A percentile compares a stretch with the other conserved stretches of the same genome.
Evolutionary conservation across 2,329 filamentous ascomycete species (phyloP).

Genomic region (Microcyclospora pomicola): DNA sequence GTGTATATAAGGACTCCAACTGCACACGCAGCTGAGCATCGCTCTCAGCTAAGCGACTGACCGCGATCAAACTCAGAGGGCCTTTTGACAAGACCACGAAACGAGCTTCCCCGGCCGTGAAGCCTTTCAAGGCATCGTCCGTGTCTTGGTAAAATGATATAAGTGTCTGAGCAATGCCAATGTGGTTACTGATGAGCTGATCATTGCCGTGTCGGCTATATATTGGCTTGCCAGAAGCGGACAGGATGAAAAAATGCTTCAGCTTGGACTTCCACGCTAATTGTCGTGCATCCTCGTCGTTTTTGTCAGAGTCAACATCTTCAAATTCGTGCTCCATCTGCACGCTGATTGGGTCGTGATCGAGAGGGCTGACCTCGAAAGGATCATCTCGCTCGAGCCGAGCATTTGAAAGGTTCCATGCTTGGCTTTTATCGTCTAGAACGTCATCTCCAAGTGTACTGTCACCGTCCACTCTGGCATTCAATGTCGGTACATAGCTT

Average conservation of each 20-base stretch:
- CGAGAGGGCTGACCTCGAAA: constrained; percentile 41
- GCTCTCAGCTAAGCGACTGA: constrained; percentile 84
- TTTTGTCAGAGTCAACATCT: constrained; percentile 41
- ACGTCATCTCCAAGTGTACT: constrained; percentile 66
- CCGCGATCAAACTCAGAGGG: constrained; percentile 82
- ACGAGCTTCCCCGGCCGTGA: constrained; percentile 71
- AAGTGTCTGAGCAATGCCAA: constrained; percentile 91
- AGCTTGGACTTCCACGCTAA: constrained; percentile 76
- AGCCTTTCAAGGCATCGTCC: constrained; percentile 63
- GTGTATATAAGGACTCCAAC: constrained; percentile 91
- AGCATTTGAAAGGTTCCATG: constrained; percentile 53
- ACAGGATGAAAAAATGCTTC: constrained; percentile 95
- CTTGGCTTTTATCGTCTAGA: constrained; percentile 48
- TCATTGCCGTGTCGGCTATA: constrained; percentile 92
- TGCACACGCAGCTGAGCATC: constrained; percentile 77
- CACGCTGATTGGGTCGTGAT: constrained; percentile 39
- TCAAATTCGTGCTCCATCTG: constrained; percentile 71
- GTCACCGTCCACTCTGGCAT: constrained; percentile 56
- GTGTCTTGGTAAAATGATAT: constrained; percentile 89
- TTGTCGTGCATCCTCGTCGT: constrained; percentile 46
- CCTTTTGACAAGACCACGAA: constrained; percentile 80
- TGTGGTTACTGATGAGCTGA: constrained; percentile 78
- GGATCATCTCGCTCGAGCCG: constrained; percentile 46
- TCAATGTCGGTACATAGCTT: constrained; percentile 52
- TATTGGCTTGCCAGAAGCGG: constrained; percentile 90